Base-by-base conservation (phyloP, 1,139 yeast species). In the Geotrichum australiense region DNA sequence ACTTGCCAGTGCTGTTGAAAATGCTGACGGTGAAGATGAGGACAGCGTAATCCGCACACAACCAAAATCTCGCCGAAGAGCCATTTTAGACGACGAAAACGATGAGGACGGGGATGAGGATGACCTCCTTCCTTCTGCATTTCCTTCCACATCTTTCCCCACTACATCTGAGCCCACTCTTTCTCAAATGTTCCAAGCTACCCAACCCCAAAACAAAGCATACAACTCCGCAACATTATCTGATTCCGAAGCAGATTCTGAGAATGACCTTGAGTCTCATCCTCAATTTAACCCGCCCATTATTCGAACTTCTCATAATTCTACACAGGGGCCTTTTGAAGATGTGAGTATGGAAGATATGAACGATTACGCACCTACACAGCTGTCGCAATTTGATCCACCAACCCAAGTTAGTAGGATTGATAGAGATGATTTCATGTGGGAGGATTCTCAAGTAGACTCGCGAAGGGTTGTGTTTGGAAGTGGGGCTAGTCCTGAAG, bases 361-460 rank as follows among this genome's bases (percentile, higher is more conserved):
- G n/a, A 10, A 22, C 7, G 45, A 41, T 26, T 10, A 14, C 1
- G 44, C 41, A 5, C 49, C 47, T 3, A 49, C 53, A 1, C 53
- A 47, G 35, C 20, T 47, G 32, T 45, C 47, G 11, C 50, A 44
- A 43, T 42, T 47, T 27, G 46, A 49, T 35, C 25, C 50, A 30
- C 42, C 50, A 5, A 47, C 49, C 3, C 50, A 41, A 18, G 36
- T 42, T 6, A 23, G 29, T 8, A 31, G 12, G 35, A 18, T 21
- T 20, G 21, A 24, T 26, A 30, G 25, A 2, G 25, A 15, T 10
- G 12, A 30, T 20, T 12, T 29, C n/a, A 23, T 15, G 15, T n/a
- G n/a, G n/a, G n/a, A n/a, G n/a, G n/a, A n/a, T n/a, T n/a, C n/a
- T n/a, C n/a, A n/a, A n/a, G n/a, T n/a, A n/a, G n/a, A n/a, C n/a